Evolutionary conservation across 805 yeast species (phyloP), one percentile per base, ranked within the genome.

Genomic region (Ogataea paradorogensis): DNA sequence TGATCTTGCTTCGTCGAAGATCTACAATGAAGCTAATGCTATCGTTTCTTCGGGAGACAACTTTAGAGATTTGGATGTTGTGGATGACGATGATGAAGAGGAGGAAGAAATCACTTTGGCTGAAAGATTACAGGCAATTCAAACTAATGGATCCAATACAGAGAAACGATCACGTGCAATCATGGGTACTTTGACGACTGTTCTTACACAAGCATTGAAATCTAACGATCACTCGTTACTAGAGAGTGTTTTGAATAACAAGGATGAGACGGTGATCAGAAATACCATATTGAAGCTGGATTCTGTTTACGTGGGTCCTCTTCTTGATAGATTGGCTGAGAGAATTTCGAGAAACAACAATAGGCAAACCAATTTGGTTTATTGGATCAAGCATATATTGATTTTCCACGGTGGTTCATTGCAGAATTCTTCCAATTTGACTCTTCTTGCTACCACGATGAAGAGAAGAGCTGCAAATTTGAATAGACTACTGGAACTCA

Each of bases 171-270:
- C 75, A 46, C 72, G 71, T 40, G 76, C 80, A 15, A 74, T 79
- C 7, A 77, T 84, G 5, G 95, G 93, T 36, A 79, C 96, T 1
- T 75, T 90, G 45, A 78, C 96, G 1, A 80, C 84, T 1, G 78
- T 93, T n/a, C 70, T 93, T 31, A 71, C 90, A 10, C 99, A 93
- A 66, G 91, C 99, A 0, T 71, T 93, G 46, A 81, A 78, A 53
- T 81, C 95, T 15, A 86, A 85, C 54, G 99, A 93, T 59, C 89
- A 82, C 53, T 68, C 93, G 8, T 69, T 93, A 41, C 70, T 93
- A 46, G 98, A 93, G 61, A 78, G 87, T 3, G 95, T 95, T 9
- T 70, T 93, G 47, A 63, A 63, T 43, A 75, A 75, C 50, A 67
- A 70, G 33, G 81, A 77, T 48, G 74, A 75, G 34, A 58, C 55